phyloP scores from a whole-genome alignment of 2,329 filamentous ascomycete species.

The Rutstroemia sp. region DNA sequence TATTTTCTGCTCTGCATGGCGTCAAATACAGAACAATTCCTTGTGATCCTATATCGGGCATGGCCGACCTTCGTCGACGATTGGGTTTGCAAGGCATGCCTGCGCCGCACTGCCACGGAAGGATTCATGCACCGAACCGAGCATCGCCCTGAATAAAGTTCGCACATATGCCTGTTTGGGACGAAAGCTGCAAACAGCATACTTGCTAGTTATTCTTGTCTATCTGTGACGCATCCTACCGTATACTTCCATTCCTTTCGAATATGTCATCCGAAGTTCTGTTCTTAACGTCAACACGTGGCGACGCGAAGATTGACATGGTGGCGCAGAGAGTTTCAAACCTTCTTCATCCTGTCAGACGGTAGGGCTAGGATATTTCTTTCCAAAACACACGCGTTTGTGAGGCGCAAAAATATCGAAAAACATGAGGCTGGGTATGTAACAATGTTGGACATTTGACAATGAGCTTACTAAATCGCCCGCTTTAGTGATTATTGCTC shows the following conservation, averaged over 20 bases:
- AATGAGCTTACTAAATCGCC: no score
- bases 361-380: background rate
- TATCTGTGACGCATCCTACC: background rate
- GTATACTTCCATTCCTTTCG: background rate
- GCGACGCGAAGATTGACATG: background rate
- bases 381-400: background rate
- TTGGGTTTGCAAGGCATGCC: background rate
- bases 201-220: background rate
- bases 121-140: slow-evolving; percentile 2
- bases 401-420: background rate
- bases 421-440: background rate
- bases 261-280: background rate
- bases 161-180: background rate
- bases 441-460: no score
- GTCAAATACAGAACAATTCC: background rate
- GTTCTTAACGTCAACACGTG: slow-evolving; percentile 2
- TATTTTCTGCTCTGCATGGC: background rate
- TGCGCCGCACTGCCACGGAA: slow-evolving; percentile 5
- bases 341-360: background rate
- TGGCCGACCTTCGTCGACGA: background rate
- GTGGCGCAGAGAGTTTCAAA: slow-evolving; percentile 7
- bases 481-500: no score
- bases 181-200: background rate
- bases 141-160: background rate
- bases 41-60: background rate